Conservation (phyloP, 2,329 filamentous ascomycete genomes). For the Plenodomus tracheiphilus region DNA sequence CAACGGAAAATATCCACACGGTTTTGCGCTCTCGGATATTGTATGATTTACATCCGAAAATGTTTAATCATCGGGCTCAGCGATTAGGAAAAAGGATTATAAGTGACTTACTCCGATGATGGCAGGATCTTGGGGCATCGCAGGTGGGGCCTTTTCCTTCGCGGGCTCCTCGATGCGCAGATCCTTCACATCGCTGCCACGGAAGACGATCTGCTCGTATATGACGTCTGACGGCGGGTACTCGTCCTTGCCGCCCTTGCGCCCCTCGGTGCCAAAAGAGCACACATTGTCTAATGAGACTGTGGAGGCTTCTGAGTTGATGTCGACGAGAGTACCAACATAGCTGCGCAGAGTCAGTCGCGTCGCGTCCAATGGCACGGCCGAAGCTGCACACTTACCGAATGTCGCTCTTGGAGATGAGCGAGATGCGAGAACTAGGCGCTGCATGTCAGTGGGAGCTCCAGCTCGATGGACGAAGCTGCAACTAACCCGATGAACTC, state of each 20-base stretch:
- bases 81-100: slow-evolving; percentile 3
- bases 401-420: slow-evolving; percentile 97
- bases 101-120: slow-evolving; percentile 87
- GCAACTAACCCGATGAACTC: slow-evolving; percentile 63
- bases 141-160: slow-evolving; percentile 67
- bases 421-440: slow-evolving; percentile 83
- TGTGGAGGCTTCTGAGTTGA: slow-evolving; percentile 95
- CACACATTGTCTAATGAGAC: slow-evolving; percentile 96
- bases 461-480: slow-evolving; percentile 38
- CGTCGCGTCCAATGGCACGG: slow-evolving; percentile 15
- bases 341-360: slow-evolving; percentile 63
- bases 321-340: slow-evolving; percentile 93
- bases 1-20: slow-evolving; percentile 98
- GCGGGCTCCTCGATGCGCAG: slow-evolving; percentile 87
- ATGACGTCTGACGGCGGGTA: slow-evolving; percentile 81
- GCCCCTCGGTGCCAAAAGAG: slow-evolving; percentile 92
- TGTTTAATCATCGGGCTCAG: slow-evolving; percentile 78
- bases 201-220: slow-evolving; percentile 99
- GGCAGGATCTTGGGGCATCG: slow-evolving; percentile 90
- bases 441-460: slow-evolving; percentile 41
- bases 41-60: slow-evolving; percentile 93
- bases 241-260: slow-evolving; percentile 79
- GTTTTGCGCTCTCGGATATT: slow-evolving; percentile 91
- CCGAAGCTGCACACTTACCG: slow-evolving; percentile 63
- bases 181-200: slow-evolving; percentile 97